phyloP scores from a whole-genome alignment of 2,329 filamentous ascomycete species.

The Neofusicoccum umdonicola region DNA sequence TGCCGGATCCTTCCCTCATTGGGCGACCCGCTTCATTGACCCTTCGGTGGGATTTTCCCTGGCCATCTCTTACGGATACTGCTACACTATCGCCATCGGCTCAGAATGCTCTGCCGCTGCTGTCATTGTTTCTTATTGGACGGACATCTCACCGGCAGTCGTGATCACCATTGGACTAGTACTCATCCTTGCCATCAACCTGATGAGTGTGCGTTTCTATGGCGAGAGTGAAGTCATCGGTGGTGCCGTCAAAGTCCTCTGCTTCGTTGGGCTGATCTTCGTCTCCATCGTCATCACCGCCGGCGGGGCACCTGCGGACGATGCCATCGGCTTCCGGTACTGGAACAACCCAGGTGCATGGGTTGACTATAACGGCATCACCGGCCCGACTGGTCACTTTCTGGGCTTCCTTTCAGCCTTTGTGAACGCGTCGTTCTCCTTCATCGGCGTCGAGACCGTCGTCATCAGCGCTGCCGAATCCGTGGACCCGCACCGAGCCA shows the following conservation, averaged over 20 bases:
- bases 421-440: conserved; percentile 55
- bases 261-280: conserved; percentile 47
- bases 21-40: conserved; percentile 90
- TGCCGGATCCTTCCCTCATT: conserved; percentile 86
- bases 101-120: conserved; percentile 85
- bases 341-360: conserved; percentile 52
- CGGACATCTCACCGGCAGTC: conserved; percentile 31
- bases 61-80: conserved; percentile 90
- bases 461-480: conserved; percentile 50
- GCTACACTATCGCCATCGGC: conserved; percentile 81
- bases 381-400: conserved; percentile 56
- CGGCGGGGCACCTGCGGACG: conserved; percentile 53
- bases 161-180: conserved; percentile 9
- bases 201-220: conserved; percentile 10
- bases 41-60: conserved; percentile 94
- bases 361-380: conserved; percentile 62
- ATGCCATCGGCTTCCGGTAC: conserved; percentile 63
- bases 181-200: conserved; percentile 11
- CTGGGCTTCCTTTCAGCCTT: conserved; percentile 52
- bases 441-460: conserved; percentile 61
- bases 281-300: conserved; percentile 25
- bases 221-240: conserved; percentile 49
- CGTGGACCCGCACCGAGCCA: conserved; percentile 39
- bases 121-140: conserved; percentile 82
- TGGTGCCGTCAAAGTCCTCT: conserved; percentile 43